Conservation (phyloP, 1,139 yeast genomes). For the Suhomyces atakaporum region DNA sequence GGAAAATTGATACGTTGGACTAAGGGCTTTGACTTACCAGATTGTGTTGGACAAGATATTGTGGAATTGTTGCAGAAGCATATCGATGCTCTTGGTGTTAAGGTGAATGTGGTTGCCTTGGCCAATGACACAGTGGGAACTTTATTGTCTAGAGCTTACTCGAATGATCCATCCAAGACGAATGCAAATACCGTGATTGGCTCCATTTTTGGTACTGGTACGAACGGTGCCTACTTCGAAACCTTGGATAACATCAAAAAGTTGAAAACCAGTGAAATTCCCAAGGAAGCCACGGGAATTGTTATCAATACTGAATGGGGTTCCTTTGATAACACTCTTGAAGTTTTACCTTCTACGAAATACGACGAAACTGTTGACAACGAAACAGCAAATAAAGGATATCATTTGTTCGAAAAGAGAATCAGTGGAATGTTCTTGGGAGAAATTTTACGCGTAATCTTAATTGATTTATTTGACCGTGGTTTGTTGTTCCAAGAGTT, state of each 20-base stretch:
- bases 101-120: slow-evolving; percentile 80
- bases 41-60: slow-evolving; percentile 81
- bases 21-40: slow-evolving; percentile 85
- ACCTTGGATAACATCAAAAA: slow-evolving; percentile 69
- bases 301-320: slow-evolving; percentile 97
- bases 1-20: slow-evolving; percentile 94
- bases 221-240: slow-evolving; percentile 92
- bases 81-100: slow-evolving; percentile 56
- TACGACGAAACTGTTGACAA: slow-evolving; percentile 72
- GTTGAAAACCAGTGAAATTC: slow-evolving; percentile 40
- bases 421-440: slow-evolving; percentile 95
- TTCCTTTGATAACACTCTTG: slow-evolving; percentile 80
- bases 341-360: slow-evolving; percentile 70
- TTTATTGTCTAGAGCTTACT: slow-evolving; percentile 80
- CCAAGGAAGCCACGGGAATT: slow-evolving; percentile 66
- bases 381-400: slow-evolving; percentile 79
- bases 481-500: slow-evolving; percentile 58
- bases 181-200: slow-evolving; percentile 79
- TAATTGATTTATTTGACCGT: slow-evolving; percentile 64
- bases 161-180: slow-evolving; percentile 55
- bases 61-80: slow-evolving; percentile 71
- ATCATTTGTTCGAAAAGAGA: slow-evolving; percentile 89
- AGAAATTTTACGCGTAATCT: slow-evolving; percentile 73
- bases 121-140: slow-evolving; percentile 97
- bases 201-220: slow-evolving; percentile 93